Base-by-base conservation (phyloP, 352 stramenopile species). In the Elongisporangium anandrum region DNA sequence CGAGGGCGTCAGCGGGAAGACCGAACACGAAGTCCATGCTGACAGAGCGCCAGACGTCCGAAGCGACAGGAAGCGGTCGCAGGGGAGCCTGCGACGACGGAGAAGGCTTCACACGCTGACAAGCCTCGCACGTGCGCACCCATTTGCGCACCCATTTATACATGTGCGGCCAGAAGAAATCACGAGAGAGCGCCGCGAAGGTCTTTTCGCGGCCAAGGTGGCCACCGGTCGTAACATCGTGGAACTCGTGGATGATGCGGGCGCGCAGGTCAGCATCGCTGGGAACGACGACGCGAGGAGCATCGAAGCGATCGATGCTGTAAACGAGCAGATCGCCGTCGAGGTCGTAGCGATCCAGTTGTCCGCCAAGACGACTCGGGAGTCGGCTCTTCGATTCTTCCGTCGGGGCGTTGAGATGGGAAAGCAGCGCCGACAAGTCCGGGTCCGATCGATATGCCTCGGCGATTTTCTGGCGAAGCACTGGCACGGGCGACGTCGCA, bases 81-180 rank as follows among this genome's bases (percentile, higher is more conserved):
- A 70, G 58, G 3, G 57, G 63, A 0, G 63, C 57, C 1, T 60
- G 51, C 9, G 26, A 54, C 4, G 55, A 62, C 9, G 45, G 49
- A n/a, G 38, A 23, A 3, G 50, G 41, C 24, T 70, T 73, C 6
- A 67, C 57, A 2, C 68, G 64, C 12, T 76, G 57, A 20, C 65
- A 73, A 3, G 51, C 29, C 53, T 78, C 61, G 17, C 60, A 75
- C 1, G 57, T 61, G 26, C 60, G 60, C 1, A 75, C 52, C 34
- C 55, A 78, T 26, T 70, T 75, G 7, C 57, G 52, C 2, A 78
- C 64, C 61, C 53, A 71, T 20, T 73, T 71, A 21, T 73, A 73
- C 64, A 72, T 59, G 34, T 75, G 63, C 0, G 70, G 29, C 64
- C 52, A 71, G 45, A 61, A 67, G 54, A 60, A 66, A 29, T 66